Percentiles rank a stretch among this genome's conserved stretches.
Evolutionary conservation across 495 filamentous ascomycete species (phyloP).

Genomic region (Lophiotrema nucula): DNA sequence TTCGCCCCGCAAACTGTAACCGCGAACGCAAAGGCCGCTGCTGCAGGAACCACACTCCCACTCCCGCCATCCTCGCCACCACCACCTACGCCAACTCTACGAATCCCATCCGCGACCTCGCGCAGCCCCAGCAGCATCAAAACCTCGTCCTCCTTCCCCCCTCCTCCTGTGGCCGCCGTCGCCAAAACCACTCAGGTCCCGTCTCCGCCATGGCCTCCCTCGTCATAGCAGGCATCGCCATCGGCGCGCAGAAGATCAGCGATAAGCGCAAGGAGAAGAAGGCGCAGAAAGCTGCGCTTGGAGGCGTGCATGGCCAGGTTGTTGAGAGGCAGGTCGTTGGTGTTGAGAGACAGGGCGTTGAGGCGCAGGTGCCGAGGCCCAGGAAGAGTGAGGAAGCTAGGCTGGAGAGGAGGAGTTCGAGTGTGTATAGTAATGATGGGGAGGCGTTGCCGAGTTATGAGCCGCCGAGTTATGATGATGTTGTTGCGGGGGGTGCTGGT

Average conservation of each 20-base stretch:
- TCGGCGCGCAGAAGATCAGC: slow-evolving; percentile 14
- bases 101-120: neutral
- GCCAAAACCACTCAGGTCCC: neutral
- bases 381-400: slow-evolving; percentile 1
- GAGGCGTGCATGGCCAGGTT: neutral
- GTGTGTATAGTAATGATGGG: neutral
- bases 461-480: neutral
- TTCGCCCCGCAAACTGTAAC: neutral
- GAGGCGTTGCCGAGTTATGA: slow-evolving; percentile 1
- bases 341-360: neutral
- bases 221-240: neutral
- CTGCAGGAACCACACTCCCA: neutral
- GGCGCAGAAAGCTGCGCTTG: neutral
- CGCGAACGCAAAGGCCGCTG: neutral
- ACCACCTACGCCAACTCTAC: no score
- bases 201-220: slow-evolving; percentile 13
- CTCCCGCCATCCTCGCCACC: no score
- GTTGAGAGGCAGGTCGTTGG: neutral
- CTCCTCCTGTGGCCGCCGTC: no score
- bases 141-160: neutral
- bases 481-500: neutral
- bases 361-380: neutral
- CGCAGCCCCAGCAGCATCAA: neutral
- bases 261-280: slow-evolving; percentile 17
- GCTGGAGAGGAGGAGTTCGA: neutral